A percentile compares a stretch with the other conserved stretches of the same genome.
Conservation (phyloP, 768 basidiomycete genomes). For the Mycena rebaudengoi region DNA sequence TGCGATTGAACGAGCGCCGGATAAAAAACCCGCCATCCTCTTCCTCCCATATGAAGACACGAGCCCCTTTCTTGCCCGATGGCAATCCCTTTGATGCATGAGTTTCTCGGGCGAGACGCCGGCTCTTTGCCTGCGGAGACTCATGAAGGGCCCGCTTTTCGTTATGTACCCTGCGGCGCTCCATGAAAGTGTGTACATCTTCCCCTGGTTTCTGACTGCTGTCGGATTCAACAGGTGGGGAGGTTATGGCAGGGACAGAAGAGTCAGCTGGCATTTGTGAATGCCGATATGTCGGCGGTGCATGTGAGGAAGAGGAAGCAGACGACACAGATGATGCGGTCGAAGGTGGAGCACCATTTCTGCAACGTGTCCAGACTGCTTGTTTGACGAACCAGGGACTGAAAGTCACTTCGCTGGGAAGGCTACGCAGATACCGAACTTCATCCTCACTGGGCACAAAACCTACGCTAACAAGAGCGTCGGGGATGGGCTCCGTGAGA, state of each 20-base stretch:
- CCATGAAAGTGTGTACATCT: slow-evolving; percentile 18
- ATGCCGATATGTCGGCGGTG: background rate
- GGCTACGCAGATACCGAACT: background rate
- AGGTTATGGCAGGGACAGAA: background rate
- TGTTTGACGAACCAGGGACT: slow-evolving; percentile 4
- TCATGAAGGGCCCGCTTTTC: slow-evolving; percentile 11
- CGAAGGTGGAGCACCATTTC: background rate
- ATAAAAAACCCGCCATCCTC: slow-evolving; percentile 21
- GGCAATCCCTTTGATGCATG: slow-evolving; percentile 10
- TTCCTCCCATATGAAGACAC: slow-evolving; percentile 25
- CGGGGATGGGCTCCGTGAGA: slow-evolving; percentile 13
- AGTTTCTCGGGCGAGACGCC: slow-evolving; percentile 10
- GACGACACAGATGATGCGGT: background rate
- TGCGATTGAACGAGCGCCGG: slow-evolving; percentile 13
- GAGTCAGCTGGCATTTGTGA: background rate
- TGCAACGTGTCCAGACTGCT: background rate
- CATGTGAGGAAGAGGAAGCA: slow-evolving; percentile 10
- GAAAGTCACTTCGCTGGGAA: slow-evolving; percentile 9
- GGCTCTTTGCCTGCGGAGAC: background rate
- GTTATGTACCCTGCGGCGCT: slow-evolving; percentile 16
- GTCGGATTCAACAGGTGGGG: slow-evolving; percentile 18
- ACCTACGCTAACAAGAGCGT: background rate
- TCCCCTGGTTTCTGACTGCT: slow-evolving; percentile 23
- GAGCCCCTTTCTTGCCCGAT: slow-evolving; percentile 16
- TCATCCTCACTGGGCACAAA: slow-evolving; percentile 9